Percentiles rank a stretch among this genome's conserved stretches.
Evolutionary conservation across 2,329 filamentous ascomycete genomes (phyloP).

Genomic region (Ambrosiella cleistominuta): DNA sequence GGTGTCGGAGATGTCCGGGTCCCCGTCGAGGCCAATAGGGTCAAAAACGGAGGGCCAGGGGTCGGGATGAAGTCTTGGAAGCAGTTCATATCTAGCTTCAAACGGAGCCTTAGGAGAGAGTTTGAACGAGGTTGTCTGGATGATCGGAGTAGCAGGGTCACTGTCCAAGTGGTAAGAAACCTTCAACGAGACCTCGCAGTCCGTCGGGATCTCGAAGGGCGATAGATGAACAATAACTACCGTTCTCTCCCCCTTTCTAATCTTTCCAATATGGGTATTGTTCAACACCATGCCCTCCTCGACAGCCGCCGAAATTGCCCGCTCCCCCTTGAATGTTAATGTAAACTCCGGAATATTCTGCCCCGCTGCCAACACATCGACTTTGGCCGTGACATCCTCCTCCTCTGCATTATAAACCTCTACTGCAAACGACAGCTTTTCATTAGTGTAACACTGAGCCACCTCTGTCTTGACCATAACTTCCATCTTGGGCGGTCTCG

Average conservation of each 20-base stretch:
- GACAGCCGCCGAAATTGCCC: conserved; percentile 19
- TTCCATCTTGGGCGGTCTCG: conserved; percentile 82
- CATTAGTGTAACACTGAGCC: conserved; percentile 71
- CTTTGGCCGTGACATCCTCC: conserved; percentile 51
- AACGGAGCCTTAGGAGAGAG: conserved; percentile 68
- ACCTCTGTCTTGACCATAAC: conserved; percentile 45
- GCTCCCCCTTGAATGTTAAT: conserved; percentile 22
- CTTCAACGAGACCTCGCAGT: conserved; percentile 52
- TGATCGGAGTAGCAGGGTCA: conserved; percentile 64
- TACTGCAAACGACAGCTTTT: conserved; percentile 50
- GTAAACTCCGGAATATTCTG: conserved; percentile 30
- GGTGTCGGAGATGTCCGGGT: conserved; percentile 17
- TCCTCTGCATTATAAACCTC: conserved; percentile 70
- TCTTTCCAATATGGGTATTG: conserved; percentile 28
- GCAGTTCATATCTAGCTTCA: conserved; percentile 77
- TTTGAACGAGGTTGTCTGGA: conserved; percentile 51
- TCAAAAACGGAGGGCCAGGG: conserved; percentile 81
- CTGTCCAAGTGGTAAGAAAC: conserved; percentile 63
- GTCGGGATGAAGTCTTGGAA: conserved; percentile 58
- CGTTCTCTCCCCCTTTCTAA: conserved; percentile 28
- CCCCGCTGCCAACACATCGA: conserved; percentile 53
- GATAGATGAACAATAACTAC: conserved; percentile 31
- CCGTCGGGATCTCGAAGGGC: conserved; percentile 32
- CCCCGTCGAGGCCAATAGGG: conserved; percentile 30
- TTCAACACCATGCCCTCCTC: conserved; percentile 27